Base-by-base conservation (phyloP, 768 basidiomycete species). In the Udeniomyces megalosporus region DNA sequence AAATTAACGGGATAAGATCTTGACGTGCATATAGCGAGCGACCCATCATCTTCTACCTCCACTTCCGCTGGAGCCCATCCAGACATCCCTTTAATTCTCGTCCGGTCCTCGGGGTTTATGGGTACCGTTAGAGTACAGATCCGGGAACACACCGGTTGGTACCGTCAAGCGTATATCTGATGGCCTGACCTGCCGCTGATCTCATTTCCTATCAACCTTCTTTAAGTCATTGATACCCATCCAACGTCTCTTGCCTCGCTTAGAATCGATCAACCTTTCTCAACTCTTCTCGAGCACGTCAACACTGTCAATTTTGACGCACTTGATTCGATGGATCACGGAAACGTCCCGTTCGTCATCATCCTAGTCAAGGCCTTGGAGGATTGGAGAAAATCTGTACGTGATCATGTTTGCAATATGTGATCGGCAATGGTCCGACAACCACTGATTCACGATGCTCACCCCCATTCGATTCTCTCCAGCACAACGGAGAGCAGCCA, bases 81-180 rank as follows among this genome's bases (percentile, higher is more conserved):
- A 1, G 73, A 72, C 46, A 70, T 77, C 28, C 80, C 86, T 3
- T 79, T 97, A 53, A 80, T 95, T 15, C 78, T 83, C 26, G 82
- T 95, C 31, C 79, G 84, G 65, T 87, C 84, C 14, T 84, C 87
- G 20, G 95, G 95, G 1, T 96, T 97, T 73, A 76, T 93, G 3
- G 88, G 88, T 24, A 84, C 88, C 65, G 83, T 97, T 63, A 84
- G 82, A 65, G 82, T 90, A 52, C 95, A 97, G 71, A 86, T 86
- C 67, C 82, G 85, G 66, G 89, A 93, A 69, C 87, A 93, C 70
- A 80, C 82, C 64, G 80, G 88, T 92, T 67, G 70, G 84, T 74
- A 49, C 45, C 26, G 17, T 24, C 7, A 45, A 24, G 35, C 22
- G 24, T 34, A 17, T 31, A 28, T 44, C 15, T 26, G 34, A 35